phyloP scores from a whole-genome alignment of 257 asterid species.

The Echium plantagineum region DNA sequence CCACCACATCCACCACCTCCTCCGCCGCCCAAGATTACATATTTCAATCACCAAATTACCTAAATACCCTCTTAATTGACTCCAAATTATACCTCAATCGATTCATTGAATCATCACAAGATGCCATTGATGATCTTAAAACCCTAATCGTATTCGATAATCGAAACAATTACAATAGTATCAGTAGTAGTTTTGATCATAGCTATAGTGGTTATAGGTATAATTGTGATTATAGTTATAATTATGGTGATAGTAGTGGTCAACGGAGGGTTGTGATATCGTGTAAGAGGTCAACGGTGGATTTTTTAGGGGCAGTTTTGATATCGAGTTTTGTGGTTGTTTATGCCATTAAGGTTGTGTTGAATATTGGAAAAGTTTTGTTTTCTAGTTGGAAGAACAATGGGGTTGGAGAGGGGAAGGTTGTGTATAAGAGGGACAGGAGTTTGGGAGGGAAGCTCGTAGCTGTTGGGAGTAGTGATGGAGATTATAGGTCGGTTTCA shows the following conservation, averaged over 20 bases:
- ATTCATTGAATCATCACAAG: conserved; percentile 34
- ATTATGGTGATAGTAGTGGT: neutral
- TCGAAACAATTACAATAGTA: neutral
- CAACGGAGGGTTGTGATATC: conserved; percentile 43
- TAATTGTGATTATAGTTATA: neutral
- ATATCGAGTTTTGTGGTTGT: conserved; percentile 35
- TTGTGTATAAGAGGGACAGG: conserved; percentile 73
- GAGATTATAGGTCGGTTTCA: conserved; percentile 23
- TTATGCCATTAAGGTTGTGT: conserved; percentile 29
- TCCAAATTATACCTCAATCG: conserved; percentile 34
- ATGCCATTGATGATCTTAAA: conserved; percentile 50
- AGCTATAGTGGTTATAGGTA: neutral
- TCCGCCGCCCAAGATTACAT: conserved; percentile 33
- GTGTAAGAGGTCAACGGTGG: conserved; percentile 67
- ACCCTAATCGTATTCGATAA: conserved; percentile 37
- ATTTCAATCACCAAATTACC: conserved; percentile 28
- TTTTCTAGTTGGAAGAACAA: neutral
- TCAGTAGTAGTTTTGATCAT: too few relatives aligned
- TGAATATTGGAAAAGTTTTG: conserved; percentile 12
- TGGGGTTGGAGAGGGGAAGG: conserved; percentile 26
- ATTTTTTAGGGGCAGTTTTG: conserved; percentile 30
- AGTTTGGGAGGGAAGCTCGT: conserved; percentile 92
- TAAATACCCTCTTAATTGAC: conserved; percentile 21
- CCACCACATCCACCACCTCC: conserved; percentile 30
- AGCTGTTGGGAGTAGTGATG: conserved; percentile 51